Conservation (phyloP, 208 protist genomes). For the Novymonas esmeraldas region DNA sequence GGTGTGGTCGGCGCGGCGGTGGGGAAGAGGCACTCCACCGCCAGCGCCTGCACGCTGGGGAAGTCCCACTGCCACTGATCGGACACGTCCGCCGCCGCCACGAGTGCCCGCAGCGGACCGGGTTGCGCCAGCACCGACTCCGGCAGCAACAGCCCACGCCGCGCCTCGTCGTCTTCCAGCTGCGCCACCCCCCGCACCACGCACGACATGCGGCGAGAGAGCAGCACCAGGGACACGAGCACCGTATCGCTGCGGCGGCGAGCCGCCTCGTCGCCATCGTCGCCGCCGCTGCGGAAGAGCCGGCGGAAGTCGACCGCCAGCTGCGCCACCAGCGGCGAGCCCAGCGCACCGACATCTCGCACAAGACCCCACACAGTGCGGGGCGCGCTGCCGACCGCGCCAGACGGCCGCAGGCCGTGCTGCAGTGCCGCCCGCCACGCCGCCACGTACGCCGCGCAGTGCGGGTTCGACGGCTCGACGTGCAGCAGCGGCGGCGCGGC, state of each 20-base stretch:
- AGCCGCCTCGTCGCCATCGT: conserved; percentile 14
- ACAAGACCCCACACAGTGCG: conserved; percentile 40
- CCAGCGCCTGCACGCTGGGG: conserved; percentile 17
- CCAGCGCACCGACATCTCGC: conserved; percentile 20
- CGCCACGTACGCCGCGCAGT: conserved; percentile 15
- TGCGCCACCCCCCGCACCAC: conserved; percentile 12
- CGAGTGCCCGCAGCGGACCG: conserved; percentile 1
- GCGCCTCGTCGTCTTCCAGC: conserved; percentile 9
- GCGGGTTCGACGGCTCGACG: background rate
- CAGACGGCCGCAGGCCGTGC: conserved; percentile 35
- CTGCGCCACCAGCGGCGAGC: conserved; percentile 19
- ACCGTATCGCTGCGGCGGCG: conserved; percentile 17
- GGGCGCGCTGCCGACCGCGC: conserved; percentile 24
- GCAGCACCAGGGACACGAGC: conserved; percentile 18
- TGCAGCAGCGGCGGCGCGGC: too few species aligned
- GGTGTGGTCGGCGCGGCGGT: background rate
- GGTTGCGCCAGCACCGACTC: conserved; percentile 11
- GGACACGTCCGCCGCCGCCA: conserved; percentile 8
- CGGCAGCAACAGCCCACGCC: conserved; percentile 20
- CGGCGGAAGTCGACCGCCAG: conserved; percentile 24
- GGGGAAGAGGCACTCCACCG: conserved; percentile 18
- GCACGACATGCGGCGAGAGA: conserved; percentile 21
- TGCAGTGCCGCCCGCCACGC: conserved; percentile 39
- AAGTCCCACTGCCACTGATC: conserved; percentile 14
- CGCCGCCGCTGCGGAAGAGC: conserved; percentile 22